Conservation (phyloP, 176 grass and related monocot species). For the Phoenix roebelenii region DNA sequence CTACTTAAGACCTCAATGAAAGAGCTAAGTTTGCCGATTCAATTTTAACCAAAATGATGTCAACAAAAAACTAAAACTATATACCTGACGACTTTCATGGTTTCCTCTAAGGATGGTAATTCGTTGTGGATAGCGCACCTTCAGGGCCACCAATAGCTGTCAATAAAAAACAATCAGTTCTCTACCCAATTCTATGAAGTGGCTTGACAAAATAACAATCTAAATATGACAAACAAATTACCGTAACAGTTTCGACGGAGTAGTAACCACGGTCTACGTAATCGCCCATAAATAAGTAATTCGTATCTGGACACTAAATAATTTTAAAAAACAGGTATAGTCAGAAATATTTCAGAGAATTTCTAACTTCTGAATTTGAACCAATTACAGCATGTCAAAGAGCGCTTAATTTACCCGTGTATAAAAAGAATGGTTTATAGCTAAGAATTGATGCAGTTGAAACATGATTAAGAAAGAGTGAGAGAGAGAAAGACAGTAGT, state of each 20-base stretch:
- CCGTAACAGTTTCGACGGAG: constrained; percentile 96
- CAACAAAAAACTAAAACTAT: neutral
- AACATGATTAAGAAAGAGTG: neutral
- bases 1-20: neutral
- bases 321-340: constrained; percentile 8
- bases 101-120: constrained; percentile 99
- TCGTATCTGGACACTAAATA: constrained; percentile 91
- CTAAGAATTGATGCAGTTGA: too few species aligned
- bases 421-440: too few species aligned
- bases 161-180: neutral
- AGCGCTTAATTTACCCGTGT: too few species aligned
- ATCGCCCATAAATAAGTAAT: constrained; percentile 99
- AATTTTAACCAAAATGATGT: constrained; percentile 7
- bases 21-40: too few species aligned
- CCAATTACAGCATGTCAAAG: too few species aligned
- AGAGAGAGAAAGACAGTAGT: neutral
- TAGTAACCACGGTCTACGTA: constrained; percentile 98
- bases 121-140: constrained; percentile 92
- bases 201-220: neutral
- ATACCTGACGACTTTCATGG: constrained; percentile 92
- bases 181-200: neutral
- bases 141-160: constrained; percentile 91
- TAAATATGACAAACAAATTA: constrained; percentile 22
- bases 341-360: too few species aligned
- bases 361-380: too few species aligned